phyloP scores from a whole-genome alignment of 2,329 filamentous ascomycete genomes.

The Metarhizium humberi region DNA sequence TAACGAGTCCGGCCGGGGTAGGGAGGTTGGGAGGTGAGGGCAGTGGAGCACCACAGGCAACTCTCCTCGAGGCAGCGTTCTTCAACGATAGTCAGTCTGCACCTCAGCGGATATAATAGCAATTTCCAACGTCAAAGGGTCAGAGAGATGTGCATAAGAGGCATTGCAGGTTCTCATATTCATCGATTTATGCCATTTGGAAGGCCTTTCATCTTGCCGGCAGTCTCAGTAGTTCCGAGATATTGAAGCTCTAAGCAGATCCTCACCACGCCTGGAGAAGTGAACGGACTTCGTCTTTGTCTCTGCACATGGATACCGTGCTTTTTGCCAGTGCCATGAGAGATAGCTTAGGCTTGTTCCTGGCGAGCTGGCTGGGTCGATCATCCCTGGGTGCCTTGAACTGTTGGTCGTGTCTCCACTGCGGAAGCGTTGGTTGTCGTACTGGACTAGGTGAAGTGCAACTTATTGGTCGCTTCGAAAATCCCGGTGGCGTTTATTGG shows the following conservation, averaged over 20 bases:
- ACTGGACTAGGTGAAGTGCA: too few species aligned
- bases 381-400: not conserved
- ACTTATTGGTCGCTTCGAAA: too few species aligned
- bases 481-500: too few species aligned
- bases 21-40: not conserved
- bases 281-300: not conserved
- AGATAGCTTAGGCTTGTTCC: slow-evolving; percentile 1
- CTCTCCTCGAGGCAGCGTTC: not conserved
- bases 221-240: not conserved
- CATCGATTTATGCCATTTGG: not conserved
- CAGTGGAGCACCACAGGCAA: not conserved
- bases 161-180: not conserved
- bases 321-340: slow-evolving; percentile 6
- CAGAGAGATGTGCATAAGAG: not conserved
- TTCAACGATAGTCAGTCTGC: not conserved
- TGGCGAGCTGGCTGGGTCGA: not conserved
- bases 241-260: not conserved
- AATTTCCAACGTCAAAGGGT: not conserved
- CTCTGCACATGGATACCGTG: slow-evolving; percentile 6
- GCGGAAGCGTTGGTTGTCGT: too few species aligned
- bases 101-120: not conserved
- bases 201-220: not conserved
- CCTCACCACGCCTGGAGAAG: not conserved
- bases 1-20: too few species aligned
- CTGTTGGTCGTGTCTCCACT: not conserved